These are phyloP conservation scores for Erythrophleum fordii DNA, from an alignment of 306 rosid genomes.

Conservation along the genomic window DNA sequence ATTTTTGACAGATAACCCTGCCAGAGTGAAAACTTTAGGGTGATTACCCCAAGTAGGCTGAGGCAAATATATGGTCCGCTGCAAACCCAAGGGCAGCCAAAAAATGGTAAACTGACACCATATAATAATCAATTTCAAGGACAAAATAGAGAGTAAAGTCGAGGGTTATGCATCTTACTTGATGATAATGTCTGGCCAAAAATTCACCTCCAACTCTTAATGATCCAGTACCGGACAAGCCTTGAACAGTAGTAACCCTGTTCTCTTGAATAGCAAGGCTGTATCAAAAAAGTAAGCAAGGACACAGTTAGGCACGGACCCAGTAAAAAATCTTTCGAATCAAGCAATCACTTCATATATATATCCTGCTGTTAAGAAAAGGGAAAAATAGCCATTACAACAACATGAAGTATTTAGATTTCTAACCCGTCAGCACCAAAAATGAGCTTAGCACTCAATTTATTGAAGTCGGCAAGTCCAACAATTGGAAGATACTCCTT, in stretches of 20 bases:
- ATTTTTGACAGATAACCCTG: constrained; percentile 78
- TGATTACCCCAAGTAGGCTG: constrained; percentile 98
- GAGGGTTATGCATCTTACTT: constrained; percentile 55
- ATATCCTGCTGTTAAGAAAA: background rate
- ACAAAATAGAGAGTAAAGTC: background rate
- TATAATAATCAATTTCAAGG: constrained; percentile 3
- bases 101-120: background rate
- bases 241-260: constrained; percentile 79
- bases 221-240: constrained; percentile 97
- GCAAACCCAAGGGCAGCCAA: constrained; percentile 36
- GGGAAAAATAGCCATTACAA: background rate
- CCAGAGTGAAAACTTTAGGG: constrained; percentile 69
- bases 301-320: constrained; percentile 1
- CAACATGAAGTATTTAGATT: background rate
- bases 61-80: constrained; percentile 85
- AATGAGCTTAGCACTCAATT: constrained; percentile 88
- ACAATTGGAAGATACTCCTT: constrained; percentile 89
- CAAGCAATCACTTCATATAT: constrained; percentile 2
- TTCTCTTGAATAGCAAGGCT: constrained; percentile 90
- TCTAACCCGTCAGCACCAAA: constrained; percentile 85
- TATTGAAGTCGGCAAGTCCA: constrained; percentile 85
- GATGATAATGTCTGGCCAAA: constrained; percentile 85
- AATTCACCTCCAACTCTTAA: constrained; percentile 96
- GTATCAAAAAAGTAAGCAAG: constrained; percentile 30
- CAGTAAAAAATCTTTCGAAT: background rate